These are phyloP conservation scores for Daldinia childiae DNA, from an alignment of 495 filamentous ascomycete species.

Conservation along the genomic window DNA sequence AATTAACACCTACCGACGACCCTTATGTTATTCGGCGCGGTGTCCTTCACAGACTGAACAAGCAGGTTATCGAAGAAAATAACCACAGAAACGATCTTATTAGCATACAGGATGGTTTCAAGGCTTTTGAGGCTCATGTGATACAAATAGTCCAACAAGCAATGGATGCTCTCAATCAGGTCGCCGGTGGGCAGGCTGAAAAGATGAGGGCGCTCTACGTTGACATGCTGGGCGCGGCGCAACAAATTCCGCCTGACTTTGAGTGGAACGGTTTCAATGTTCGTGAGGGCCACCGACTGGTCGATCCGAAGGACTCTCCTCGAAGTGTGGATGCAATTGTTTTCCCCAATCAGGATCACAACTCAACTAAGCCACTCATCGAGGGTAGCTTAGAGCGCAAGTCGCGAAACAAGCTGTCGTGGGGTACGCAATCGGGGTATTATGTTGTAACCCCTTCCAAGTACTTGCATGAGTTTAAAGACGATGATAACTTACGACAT, in stretches of 20 bases:
- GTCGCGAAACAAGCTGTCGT: conserved; percentile 74
- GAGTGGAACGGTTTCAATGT: conserved; percentile 88
- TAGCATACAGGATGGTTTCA: conserved; percentile 86
- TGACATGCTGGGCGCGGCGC: conserved; percentile 80
- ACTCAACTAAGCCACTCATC: conserved; percentile 80
- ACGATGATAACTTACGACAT: conserved; percentile 80
- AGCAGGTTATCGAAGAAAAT: conserved; percentile 94
- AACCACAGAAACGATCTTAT: conserved; percentile 91
- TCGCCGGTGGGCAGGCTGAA: conserved; percentile 81
- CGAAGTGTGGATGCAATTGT: conserved; percentile 74
- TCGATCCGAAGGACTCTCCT: conserved; percentile 78
- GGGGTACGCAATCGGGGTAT: conserved; percentile 81
- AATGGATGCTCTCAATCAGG: conserved; percentile 80
- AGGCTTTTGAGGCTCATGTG: conserved; percentile 86
- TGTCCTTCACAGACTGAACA: conserved; percentile 82
- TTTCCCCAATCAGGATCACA: conserved; percentile 90
- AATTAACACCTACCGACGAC: conserved; percentile 74
- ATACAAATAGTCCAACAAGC: conserved; percentile 82
- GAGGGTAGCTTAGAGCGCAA: conserved; percentile 90
- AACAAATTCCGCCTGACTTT: conserved; percentile 86
- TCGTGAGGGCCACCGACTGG: conserved; percentile 74
- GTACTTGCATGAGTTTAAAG: conserved; percentile 96
- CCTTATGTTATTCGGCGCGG: conserved; percentile 88
- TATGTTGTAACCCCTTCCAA: conserved; percentile 88
- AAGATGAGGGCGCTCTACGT: conserved; percentile 79